phyloP scores from a whole-genome alignment of 2,329 filamentous ascomycete genomes.

The Alternaria burnsii region DNA sequence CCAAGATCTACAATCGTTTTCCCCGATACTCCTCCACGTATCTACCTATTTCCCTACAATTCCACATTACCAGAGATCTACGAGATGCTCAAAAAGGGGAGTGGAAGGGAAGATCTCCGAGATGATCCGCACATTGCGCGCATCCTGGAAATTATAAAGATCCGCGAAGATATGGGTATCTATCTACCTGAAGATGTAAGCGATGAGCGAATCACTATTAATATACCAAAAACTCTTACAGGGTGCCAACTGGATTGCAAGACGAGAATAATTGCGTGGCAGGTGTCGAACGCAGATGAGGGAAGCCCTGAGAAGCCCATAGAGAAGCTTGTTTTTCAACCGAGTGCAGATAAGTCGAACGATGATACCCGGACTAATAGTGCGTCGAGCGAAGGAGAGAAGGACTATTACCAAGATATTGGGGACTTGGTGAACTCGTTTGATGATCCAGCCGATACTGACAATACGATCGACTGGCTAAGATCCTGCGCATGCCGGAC shows the following conservation, averaged over 20 bases:
- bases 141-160: slow-evolving; percentile 25
- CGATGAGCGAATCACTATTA: slow-evolving; percentile 17
- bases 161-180: slow-evolving; percentile 18
- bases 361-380: neutral
- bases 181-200: slow-evolving; percentile 15
- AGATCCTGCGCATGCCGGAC: neutral
- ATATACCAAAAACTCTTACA: slow-evolving; percentile 4
- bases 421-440: neutral
- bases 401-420: neutral
- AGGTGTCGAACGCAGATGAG: slow-evolving; percentile 4
- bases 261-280: slow-evolving; percentile 11
- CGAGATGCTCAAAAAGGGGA: slow-evolving; percentile 11
- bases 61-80: slow-evolving; percentile 23
- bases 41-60: slow-evolving; percentile 23
- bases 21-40: slow-evolving; percentile 4
- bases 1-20: neutral
- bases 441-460: neutral
- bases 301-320: neutral
- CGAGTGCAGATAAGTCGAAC: neutral
- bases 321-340: neutral
- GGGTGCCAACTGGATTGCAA: neutral
- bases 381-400: neutral
- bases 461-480: neutral
- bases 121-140: slow-evolving; percentile 1
- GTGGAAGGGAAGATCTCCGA: neutral